These are phyloP conservation scores for Cryphonectria nitschkei DNA, from an alignment of 2,329 filamentous ascomycete genomes.

Conservation along the genomic window DNA sequence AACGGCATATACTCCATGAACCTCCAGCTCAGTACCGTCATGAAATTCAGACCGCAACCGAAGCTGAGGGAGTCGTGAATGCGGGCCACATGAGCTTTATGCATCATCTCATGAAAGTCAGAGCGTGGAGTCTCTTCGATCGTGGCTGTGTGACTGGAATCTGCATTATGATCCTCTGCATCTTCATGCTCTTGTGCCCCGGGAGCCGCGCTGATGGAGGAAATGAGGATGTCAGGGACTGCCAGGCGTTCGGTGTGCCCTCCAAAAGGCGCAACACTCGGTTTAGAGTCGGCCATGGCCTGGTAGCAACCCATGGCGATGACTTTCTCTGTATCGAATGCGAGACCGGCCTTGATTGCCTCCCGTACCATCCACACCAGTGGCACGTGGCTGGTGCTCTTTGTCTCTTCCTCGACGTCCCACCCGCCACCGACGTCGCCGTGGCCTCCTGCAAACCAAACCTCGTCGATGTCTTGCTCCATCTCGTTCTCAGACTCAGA, in stretches of 20 bases:
- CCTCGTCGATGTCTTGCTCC: slow-evolving; percentile 75
- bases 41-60: slow-evolving; percentile 57
- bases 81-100: slow-evolving; percentile 55
- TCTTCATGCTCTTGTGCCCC: slow-evolving; percentile 18
- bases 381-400: slow-evolving; percentile 67
- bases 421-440: slow-evolving; percentile 81
- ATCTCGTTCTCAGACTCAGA: slow-evolving; percentile 49
- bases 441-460: slow-evolving; percentile 81
- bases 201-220: slow-evolving; percentile 36
- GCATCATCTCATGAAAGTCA: slow-evolving; percentile 61
- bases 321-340: slow-evolving; percentile 71
- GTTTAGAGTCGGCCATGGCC: slow-evolving; percentile 38
- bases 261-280: slow-evolving; percentile 14
- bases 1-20: slow-evolving; percentile 84
- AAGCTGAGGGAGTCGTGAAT: slow-evolving; percentile 76
- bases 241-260: neutral
- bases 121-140: slow-evolving; percentile 32
- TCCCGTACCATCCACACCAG: slow-evolving; percentile 69
- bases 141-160: slow-evolving; percentile 13
- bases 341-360: slow-evolving; percentile 65
- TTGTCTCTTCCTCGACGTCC: slow-evolving; percentile 59
- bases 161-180: slow-evolving; percentile 15
- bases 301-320: slow-evolving; percentile 66
- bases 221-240: slow-evolving; percentile 42
- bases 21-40: slow-evolving; percentile 70